Base-by-base conservation (phyloP, 1,139 yeast genomes). In the Taphrina wiesneri region DNA sequence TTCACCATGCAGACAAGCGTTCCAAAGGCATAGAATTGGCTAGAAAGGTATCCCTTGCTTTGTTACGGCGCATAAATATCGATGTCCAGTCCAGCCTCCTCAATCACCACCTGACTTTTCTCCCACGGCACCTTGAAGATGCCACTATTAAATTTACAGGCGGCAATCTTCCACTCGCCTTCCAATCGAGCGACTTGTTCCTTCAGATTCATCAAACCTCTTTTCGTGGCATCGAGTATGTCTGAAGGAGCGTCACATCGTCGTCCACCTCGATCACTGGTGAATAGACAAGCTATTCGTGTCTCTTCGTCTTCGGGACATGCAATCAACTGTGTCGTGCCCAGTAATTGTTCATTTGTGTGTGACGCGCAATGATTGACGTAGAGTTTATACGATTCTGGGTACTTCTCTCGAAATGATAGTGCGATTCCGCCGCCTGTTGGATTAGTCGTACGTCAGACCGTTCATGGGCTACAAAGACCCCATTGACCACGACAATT, bases 221-320 rank as follows among this genome's bases (percentile, higher is more conserved):
- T 25, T 13, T 30, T 17, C 6, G 63, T 59, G 21, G 21, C 43
- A 1, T 21, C 17, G 9, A 59, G 23, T n/a, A 59, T 59, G 21
- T n/a, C 34, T 7, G 25, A 15, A 3, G 56, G 46, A 15, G 54
- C 2, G 28, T 59, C 63, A 17, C 63, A 59, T 6, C 17, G 11
- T 2, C 21, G 15, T 0, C 63, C 63, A 13, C 63, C 63, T 11
- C 47, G 34, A 19, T 51, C 46, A 23, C 63, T 59, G 9, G 63
- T 59, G 63, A 59, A 59, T n/a, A 59, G 63, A 36, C 63, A 59
- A 13, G 56, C 63, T n/a, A 59, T 47, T 11, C 30, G 45, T n/a
- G 28, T 23, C n/a, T 1, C 9, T 7, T 7, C 36, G 15, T 21
- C 46, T 45, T 34, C 32, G 34, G 25, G 51, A 34, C 56, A 25